Conservation (phyloP, 129 eudicot species). For the Artemisia argyi region DNA sequence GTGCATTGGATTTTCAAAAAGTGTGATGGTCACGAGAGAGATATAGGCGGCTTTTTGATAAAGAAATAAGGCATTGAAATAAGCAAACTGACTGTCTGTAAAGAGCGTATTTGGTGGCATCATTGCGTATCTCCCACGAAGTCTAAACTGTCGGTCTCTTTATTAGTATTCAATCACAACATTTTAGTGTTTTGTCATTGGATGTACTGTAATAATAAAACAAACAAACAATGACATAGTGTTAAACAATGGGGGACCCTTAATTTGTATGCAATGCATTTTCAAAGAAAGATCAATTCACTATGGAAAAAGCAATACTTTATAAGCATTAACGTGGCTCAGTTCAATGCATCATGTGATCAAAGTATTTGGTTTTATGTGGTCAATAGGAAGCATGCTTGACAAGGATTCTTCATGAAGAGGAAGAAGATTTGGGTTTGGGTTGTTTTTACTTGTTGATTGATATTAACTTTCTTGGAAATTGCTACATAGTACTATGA, state of each 20-base stretch:
- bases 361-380: constrained; percentile 7
- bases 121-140: constrained; percentile 29
- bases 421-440: background rate
- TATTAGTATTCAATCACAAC: background rate
- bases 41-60: background rate
- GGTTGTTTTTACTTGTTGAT: background rate
- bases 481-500: background rate
- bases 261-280: background rate
- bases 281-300: background rate
- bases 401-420: background rate
- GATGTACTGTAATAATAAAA: background rate
- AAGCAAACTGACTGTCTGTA: background rate
- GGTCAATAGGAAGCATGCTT: constrained; percentile 18
- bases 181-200: background rate
- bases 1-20: background rate
- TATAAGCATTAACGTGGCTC: background rate
- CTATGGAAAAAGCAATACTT: background rate
- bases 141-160: constrained; percentile 33
- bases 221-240: background rate
- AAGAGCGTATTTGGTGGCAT: constrained; percentile 26
- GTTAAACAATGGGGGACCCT: background rate
- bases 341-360: constrained; percentile 7
- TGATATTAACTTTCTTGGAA: constrained; percentile 1
- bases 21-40: background rate
- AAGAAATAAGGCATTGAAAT: background rate